Evolutionary conservation across 2,329 filamentous ascomycete genomes (phyloP).

Genomic region (Alternaria conjuncta): DNA sequence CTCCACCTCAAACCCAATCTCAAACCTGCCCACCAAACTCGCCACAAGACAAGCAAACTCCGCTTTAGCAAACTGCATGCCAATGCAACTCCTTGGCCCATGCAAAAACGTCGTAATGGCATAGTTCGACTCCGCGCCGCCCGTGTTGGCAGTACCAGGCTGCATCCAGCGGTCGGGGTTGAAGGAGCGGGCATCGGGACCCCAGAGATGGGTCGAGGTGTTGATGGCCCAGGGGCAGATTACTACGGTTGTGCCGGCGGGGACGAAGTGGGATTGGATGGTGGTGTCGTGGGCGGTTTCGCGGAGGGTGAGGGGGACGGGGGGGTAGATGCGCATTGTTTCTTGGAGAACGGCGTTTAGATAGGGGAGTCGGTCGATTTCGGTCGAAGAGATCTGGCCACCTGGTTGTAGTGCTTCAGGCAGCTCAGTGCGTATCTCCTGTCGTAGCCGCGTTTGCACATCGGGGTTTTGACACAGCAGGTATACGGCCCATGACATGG

Average conservation of each 20-base stretch:
- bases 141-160: constrained; percentile 62
- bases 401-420: constrained; percentile 49
- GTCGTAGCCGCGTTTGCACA: constrained; percentile 56
- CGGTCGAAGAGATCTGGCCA: constrained; percentile 57
- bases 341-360: constrained; percentile 78
- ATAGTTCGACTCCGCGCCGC: constrained; percentile 78
- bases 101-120: constrained; percentile 83
- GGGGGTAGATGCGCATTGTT: constrained; percentile 73
- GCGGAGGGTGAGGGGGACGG: constrained; percentile 74
- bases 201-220: constrained; percentile 73
- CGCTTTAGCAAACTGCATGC: constrained; percentile 76
- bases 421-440: constrained; percentile 57
- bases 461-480: constrained; percentile 59
- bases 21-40: constrained; percentile 76
- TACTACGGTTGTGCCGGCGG: constrained; percentile 72
- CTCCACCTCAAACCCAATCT: constrained; percentile 69
- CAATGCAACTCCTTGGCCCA: constrained; percentile 86
- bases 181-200: constrained; percentile 74
- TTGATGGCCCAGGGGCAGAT: constrained; percentile 73
- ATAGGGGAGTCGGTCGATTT: constrained; percentile 78
- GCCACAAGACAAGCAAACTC: constrained; percentile 88
- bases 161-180: constrained; percentile 68
- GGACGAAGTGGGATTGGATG: constrained; percentile 69
- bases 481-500: constrained; percentile 62
- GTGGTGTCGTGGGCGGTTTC: constrained; percentile 68